Evolutionary conservation across 306 rosid species (phyloP), one percentile per base, ranked within the genome.

Genomic region (Inga leiocalycina): DNA sequence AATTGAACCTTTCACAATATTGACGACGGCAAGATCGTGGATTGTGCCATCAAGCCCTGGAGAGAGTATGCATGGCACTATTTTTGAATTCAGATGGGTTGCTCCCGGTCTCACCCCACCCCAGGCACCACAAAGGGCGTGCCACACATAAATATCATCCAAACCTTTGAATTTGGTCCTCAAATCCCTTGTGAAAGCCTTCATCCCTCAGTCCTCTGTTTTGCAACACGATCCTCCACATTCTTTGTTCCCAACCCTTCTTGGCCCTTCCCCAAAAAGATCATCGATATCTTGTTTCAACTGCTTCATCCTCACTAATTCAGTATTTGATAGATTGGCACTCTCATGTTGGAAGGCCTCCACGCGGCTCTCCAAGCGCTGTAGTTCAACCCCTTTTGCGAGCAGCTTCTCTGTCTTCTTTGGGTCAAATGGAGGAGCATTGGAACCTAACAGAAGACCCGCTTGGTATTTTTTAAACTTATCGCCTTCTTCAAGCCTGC

Each of bases 51-150:
- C 93, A 46, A 95, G 95, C 0, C 94, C 92, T 16, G 93, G 91
- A 6, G 98, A 91, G 79, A 88, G 87, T 84, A 89, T 86, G 83
- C 97, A 92, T 15, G 95, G 91, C 30, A 48, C 27, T 49, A 93
- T 71, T 64, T 84, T 92, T 0, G 93, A 82, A 61, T 85, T 61
- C 8, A 93, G 83, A 76, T 88, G 92, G 14, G 98, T 92, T 2
- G 97, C 8, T 54, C 93, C 90, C 4, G 97, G 98, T 75, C 95
- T 89, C 66, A 95, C 98, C 64, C 98, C 98, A 79, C 98, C 98
- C 98, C 94, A 95, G 1, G 96, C 93, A 4, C 98, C 98, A 82
- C 93, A 89, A 22, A 93, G 89, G 52, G 98, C 96, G 76, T 95
- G 97, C 97, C 98, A 95, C 48, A 92, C 92, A 73, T 84, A 95